Evolutionary conservation across 2,329 filamentous ascomycete species (phyloP), one percentile per base, ranked within the genome.

Genomic region (Xylariaceae sp.): DNA sequence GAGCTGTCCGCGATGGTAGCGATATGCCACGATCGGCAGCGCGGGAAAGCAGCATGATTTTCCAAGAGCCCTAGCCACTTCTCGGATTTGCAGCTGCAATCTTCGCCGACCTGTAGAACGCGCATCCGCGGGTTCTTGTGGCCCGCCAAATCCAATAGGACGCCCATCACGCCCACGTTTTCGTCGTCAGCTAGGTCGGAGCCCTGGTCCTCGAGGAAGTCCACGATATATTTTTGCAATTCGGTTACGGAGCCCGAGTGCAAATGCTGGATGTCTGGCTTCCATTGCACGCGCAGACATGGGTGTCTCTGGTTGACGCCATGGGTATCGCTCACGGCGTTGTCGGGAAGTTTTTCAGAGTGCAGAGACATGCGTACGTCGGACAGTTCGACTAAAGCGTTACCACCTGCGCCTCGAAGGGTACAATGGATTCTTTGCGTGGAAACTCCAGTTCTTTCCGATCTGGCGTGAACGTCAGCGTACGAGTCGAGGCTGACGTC

Each of bases 41-140:
- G 29, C 16, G 46, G 53, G 14, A 50, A 51, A 2, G 39, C 40
- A 4, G 47, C 31, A 2, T 16, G 37, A 1, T 33, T 34, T 5
- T 9, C 46, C 7, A 56, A 11, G 3, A 56, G 21, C 8, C 16
- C 21, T 26, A 33, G 33, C 37, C 45, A 50, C 5, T 33, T 7
- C 0, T 40, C 21, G 2, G 12, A 14, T 6, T 11, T 29, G 16
- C 9, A 8, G 12, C 19, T 7, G n/a, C 1, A 4, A n/a, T 21
- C 12, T 12, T 14, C n/a, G 11, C 14, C 26, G 12, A 50, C 5
- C n/a, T 17, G 4, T 4, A 45, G 9, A 3, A 45, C 29, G 2
- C 19, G 24, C 19, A 51, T 33, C 5, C 51, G 31, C 14, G 44
- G 51, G 14, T 51, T 55, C 16, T 55, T 53, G 7, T 58, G 48